phyloP scores from a whole-genome alignment of 805 yeast genomes.

The Ogataea zsoltii region DNA sequence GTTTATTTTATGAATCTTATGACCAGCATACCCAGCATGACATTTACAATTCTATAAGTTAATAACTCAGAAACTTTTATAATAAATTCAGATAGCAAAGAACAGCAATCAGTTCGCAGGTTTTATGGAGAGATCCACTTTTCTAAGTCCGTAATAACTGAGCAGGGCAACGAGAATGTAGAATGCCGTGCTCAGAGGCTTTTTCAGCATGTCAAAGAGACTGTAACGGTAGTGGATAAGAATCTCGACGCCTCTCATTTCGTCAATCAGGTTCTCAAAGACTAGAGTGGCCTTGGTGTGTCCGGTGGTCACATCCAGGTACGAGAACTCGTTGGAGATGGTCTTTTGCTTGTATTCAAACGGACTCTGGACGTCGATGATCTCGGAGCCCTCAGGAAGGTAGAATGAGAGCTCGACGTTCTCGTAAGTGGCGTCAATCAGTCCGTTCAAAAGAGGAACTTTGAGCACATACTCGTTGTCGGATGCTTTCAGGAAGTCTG shows the following conservation, averaged over 20 bases:
- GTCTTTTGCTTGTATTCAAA: conserved; percentile 38
- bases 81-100: conserved; percentile 5
- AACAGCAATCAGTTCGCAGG: conserved; percentile 8
- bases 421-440: conserved; percentile 66
- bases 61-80: background rate
- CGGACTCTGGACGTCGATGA: conserved; percentile 58
- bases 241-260: conserved; percentile 55
- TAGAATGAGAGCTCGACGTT: conserved; percentile 59
- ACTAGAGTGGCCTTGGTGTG: conserved; percentile 70
- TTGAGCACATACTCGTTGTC: conserved; percentile 55
- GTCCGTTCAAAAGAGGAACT: conserved; percentile 75
- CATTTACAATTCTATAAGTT: no score
- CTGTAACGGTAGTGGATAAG: conserved; percentile 65
- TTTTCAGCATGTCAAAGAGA: conserved; percentile 50
- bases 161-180: conserved; percentile 61
- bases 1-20: background rate
- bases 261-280: conserved; percentile 68
- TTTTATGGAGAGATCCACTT: conserved; percentile 42
- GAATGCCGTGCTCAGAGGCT: conserved; percentile 66
- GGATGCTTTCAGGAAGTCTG: conserved; percentile 49
- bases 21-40: background rate
- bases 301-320: conserved; percentile 74
- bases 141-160: conserved; percentile 50
- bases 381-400: conserved; percentile 85
- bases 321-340: conserved; percentile 43